These are phyloP conservation scores for Diaporthe capsici DNA, from an alignment of 2,329 filamentous ascomycete genomes.

Conservation along the genomic window DNA sequence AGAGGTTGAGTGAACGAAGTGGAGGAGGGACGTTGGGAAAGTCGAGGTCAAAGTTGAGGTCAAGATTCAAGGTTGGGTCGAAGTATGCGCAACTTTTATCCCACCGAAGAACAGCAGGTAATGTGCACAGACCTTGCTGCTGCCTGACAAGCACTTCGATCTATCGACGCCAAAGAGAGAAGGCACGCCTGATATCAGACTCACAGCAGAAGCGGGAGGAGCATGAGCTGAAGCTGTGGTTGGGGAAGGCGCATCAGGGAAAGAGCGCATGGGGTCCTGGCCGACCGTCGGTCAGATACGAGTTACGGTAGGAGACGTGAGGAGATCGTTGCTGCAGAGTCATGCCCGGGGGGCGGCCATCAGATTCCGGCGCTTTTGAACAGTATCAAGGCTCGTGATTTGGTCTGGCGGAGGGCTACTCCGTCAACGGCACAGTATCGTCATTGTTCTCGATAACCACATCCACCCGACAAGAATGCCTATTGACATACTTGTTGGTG, in stretches of 20 bases:
- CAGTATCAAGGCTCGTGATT: not conserved
- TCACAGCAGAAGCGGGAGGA: not conserved
- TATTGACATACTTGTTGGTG: slow-evolving; percentile 25
- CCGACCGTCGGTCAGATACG: too few species aligned
- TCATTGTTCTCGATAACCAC: slow-evolving; percentile 24
- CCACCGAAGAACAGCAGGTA: not conserved
- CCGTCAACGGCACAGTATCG: slow-evolving; percentile 18
- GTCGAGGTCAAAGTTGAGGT: not conserved
- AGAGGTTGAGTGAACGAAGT: not conserved
- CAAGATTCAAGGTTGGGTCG: not conserved
- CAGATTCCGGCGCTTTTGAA: too few species aligned
- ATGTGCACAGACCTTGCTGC: not conserved
- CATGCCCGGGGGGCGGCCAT: not conserved
- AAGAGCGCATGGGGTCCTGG: too few species aligned
- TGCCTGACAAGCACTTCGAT: not conserved
- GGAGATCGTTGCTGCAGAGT: not conserved
- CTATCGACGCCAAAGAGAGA: not conserved
- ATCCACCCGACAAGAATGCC: slow-evolving; percentile 23
- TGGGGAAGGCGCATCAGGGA: too few species aligned
- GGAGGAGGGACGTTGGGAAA: not conserved
- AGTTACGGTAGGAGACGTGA: too few species aligned
- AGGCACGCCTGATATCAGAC: not conserved
- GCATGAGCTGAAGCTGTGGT: not conserved
- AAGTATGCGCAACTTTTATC: too few species aligned
- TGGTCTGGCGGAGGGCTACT: not conserved